Base-by-base conservation (phyloP, 805 yeast species). In the Lipomyces chichibuensis region DNA sequence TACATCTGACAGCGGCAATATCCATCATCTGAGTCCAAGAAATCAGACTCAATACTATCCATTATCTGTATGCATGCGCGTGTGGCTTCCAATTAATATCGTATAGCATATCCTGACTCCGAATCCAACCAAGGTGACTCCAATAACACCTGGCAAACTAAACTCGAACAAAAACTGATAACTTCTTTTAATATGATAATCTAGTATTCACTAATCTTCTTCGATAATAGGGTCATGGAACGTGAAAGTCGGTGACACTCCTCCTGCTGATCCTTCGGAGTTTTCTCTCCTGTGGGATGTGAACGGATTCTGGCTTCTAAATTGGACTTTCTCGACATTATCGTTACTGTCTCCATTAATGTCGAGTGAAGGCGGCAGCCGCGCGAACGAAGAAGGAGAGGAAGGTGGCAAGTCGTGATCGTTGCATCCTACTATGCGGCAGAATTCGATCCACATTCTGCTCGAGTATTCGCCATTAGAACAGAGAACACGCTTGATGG, bases 361-460 rank as follows among this genome's bases (percentile, higher is more conserved):
- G 13, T 53, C 56, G 17, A 27, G 56, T n/a, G 56, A 53, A n/a
- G 49, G 51, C 52, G 23, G 25, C 52, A 52, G 27, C 49, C 20
- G 58, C 51, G n/a, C 2, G 37, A 14, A 23, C 27, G 29, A 6
- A 6, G 25, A 39, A 29, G 39, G 29, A 23, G 39, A 17, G 39
- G 33, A 17, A 4, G 61, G 23, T 23, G 61, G 57, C 37, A 51
- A 32, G n/a, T 55, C 59, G 51, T 51, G 33, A 11, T 56, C 59
- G 57, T 68, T 69, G 52, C 60, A 62, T 43, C 71, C 71, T 23
- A 68, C 35, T 25, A 64, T 57, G 20, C 69, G 56, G 55, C 67
- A 65, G 59, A 68, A 63, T 61, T 68, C 67, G 25, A 62, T 46
- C 71, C 71, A 68, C 46, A 59, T 49, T 7, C 51, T 53, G 59